Evolutionary conservation across 371 early-diverging fungal species (phyloP).

Genomic region (Dipsacomyces acuminosporus): DNA sequence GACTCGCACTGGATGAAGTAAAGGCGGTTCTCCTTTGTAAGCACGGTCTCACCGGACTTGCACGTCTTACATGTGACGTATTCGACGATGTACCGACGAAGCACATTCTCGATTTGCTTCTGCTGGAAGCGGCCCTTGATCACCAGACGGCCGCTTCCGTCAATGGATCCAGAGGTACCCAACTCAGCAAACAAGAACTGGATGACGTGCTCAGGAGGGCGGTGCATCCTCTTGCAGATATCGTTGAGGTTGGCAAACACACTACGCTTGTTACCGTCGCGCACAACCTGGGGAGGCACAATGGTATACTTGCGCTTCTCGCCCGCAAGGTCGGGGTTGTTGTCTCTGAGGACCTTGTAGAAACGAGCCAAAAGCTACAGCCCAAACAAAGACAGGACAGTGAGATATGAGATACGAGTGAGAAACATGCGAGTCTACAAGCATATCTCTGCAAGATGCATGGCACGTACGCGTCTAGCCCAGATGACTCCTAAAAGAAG

Average conservation of each 20-base stretch:
- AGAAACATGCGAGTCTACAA: no score
- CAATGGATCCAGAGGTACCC: constrained; percentile 97
- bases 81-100: constrained; percentile 98
- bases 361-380: constrained; percentile 78
- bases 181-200: constrained; percentile 98
- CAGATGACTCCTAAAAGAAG: no score
- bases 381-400: no score
- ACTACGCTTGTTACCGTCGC: constrained; percentile 96
- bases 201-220: constrained; percentile 95
- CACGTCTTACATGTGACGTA: constrained; percentile 99
- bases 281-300: constrained; percentile 84
- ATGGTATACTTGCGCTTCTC: constrained; percentile 91
- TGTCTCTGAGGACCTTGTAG: constrained; percentile 84
- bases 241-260: constrained; percentile 93
- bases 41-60: constrained; percentile 92
- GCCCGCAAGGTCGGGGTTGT: constrained; percentile 92
- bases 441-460: no score
- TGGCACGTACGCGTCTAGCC: no score
- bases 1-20: constrained; percentile 98
- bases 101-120: constrained; percentile 97
- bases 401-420: no score
- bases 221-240: constrained; percentile 90
- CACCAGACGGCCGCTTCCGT: constrained; percentile 88
- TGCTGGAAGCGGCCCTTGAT: constrained; percentile 99
- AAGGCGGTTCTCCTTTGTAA: constrained; percentile 97